These are phyloP conservation scores for Hyphopichia buzzinii DNA, from an alignment of 1,139 yeast genomes.

Conservation along the genomic window DNA sequence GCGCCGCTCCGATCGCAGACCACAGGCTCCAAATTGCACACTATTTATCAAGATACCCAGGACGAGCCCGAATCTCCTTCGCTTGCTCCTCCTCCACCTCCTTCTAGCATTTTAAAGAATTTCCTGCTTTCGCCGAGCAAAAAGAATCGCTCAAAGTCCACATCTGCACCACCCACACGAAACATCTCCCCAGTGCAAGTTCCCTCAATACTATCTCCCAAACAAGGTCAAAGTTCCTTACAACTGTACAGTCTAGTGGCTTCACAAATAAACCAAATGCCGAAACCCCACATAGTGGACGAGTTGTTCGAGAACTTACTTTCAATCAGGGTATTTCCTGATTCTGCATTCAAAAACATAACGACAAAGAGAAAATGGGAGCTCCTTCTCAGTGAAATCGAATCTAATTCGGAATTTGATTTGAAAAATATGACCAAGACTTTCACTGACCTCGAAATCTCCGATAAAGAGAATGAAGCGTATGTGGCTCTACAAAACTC, in stretches of 20 bases:
- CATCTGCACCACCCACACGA: neutral
- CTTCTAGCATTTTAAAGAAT: constrained; percentile 1
- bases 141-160: neutral
- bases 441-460: neutral
- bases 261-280: constrained; percentile 33
- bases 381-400: constrained; percentile 40
- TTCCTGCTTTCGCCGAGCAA: constrained; percentile 1
- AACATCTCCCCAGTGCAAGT: neutral
- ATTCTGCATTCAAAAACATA: constrained; percentile 29
- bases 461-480: neutral
- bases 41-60: constrained; percentile 8
- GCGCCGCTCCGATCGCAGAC: neutral
- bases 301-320: constrained; percentile 37
- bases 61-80: neutral
- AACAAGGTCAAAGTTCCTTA: constrained; percentile 13
- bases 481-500: constrained; percentile 4
- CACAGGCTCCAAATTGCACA: constrained; percentile 1
- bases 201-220: constrained; percentile 1
- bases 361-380: constrained; percentile 46
- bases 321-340: constrained; percentile 38
- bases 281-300: constrained; percentile 37
- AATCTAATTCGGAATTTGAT: constrained; percentile 38
- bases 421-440: constrained; percentile 12
- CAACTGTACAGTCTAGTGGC: constrained; percentile 35
- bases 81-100: constrained; percentile 2